Conservation (phyloP, 1,284 basidiomycete genomes). For the Exobasidium rhododendri region DNA sequence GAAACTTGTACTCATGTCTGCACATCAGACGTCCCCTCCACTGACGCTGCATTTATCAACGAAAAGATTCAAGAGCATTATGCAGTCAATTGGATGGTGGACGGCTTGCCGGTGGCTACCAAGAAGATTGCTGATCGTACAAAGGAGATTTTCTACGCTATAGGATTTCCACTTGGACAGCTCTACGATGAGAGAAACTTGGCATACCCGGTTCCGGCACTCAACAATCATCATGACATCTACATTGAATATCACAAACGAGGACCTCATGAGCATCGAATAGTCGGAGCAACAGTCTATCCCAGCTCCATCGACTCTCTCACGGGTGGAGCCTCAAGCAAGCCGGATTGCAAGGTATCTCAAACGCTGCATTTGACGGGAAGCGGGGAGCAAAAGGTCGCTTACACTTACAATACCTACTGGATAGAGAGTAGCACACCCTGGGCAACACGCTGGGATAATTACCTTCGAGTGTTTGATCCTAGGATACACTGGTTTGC, state of each 20-base stretch:
- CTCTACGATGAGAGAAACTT: slow-evolving; percentile 54
- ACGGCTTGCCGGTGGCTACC: slow-evolving; percentile 81
- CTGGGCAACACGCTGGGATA: slow-evolving; percentile 91
- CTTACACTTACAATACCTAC: slow-evolving; percentile 82
- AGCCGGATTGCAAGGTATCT: slow-evolving; percentile 8
- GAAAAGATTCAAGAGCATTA: slow-evolving; percentile 88
- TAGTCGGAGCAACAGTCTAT: slow-evolving; percentile 51
- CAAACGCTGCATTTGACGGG: slow-evolving; percentile 3
- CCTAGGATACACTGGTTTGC: slow-evolving; percentile 71
- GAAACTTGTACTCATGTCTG: slow-evolving; percentile 77
- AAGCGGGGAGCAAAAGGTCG: slow-evolving; percentile 58
- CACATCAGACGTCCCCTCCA: slow-evolving; percentile 63
- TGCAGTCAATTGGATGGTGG: slow-evolving; percentile 89
- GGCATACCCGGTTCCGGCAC: slow-evolving; percentile 36
- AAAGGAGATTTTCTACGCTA: slow-evolving; percentile 67
- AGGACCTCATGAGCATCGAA: slow-evolving; percentile 41
- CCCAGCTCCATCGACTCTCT: slow-evolving; percentile 40
- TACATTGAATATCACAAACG: slow-evolving; percentile 53
- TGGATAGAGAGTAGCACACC: slow-evolving; percentile 76
- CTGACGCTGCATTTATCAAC: slow-evolving; percentile 84
- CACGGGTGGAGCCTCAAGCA: slow-evolving; percentile 16
- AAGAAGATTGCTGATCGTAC: slow-evolving; percentile 77
- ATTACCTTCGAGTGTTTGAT: slow-evolving; percentile 68
- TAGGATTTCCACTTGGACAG: slow-evolving; percentile 56
- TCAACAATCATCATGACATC: slow-evolving; percentile 52